Evolutionary conservation across 202 grass and related monocot species (phyloP).

Genomic region (Thinopyrum obtusiflorum): DNA sequence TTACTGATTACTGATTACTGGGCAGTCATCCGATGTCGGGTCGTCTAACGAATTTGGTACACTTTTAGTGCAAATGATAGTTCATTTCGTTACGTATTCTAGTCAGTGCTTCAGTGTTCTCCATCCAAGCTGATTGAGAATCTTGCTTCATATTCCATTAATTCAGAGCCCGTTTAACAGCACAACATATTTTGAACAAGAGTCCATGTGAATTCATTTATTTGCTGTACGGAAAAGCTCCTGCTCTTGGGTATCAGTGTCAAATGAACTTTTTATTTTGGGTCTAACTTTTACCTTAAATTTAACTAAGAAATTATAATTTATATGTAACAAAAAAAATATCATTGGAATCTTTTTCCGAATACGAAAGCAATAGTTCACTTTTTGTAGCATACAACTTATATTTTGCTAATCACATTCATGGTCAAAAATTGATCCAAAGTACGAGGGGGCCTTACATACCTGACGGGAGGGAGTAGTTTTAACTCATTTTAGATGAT

Average conservation of each 20-base stretch:
- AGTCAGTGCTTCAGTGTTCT: not conserved
- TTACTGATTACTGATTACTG: slow-evolving; percentile 12
- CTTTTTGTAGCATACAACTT: too few species aligned
- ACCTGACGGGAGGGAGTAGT: too few species aligned
- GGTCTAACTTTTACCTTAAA: too few species aligned
- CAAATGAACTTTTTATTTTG: not conserved
- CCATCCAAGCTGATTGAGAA: not conserved
- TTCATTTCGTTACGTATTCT: slow-evolving; percentile 4
- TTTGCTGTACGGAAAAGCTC: not conserved
- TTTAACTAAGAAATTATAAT: too few species aligned
- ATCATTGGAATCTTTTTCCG: too few species aligned
- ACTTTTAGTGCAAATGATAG: not conserved
- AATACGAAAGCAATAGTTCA: too few species aligned
- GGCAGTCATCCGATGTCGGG: not conserved
- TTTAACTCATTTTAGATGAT: not conserved
- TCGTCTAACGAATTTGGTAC: not conserved
- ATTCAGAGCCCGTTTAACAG: not conserved
- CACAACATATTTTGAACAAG: not conserved
- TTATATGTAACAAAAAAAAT: too few species aligned
- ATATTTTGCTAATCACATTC: too few species aligned
- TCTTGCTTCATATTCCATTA: not conserved
- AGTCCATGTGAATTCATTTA: not conserved
- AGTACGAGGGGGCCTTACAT: too few species aligned
- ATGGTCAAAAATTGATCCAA: too few species aligned
- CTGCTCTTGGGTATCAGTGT: not conserved